Evolutionary conservation across 2,329 filamentous ascomycete genomes (phyloP).

Genomic region (Calonectria ilicicola): DNA sequence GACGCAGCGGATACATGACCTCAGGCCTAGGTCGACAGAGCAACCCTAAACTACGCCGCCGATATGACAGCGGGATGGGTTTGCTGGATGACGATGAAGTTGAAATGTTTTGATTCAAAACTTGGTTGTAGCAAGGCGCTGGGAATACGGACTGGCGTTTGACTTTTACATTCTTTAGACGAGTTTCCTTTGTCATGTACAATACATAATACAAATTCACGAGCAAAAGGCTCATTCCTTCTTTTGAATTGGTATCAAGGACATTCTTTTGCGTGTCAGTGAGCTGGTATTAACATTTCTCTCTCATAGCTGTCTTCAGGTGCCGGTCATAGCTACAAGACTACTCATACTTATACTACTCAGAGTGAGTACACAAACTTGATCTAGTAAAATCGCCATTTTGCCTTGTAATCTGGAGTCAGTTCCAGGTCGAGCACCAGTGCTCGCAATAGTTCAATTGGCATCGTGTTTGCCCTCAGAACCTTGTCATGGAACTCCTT

Average conservation of each 20-base stretch:
- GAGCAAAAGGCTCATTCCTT: background rate
- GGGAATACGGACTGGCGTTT: constrained; percentile 26
- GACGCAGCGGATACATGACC: constrained; percentile 32
- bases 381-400: constrained; percentile 60
- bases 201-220: constrained; percentile 12
- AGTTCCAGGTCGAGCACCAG: constrained; percentile 57
- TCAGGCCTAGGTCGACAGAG: constrained; percentile 44
- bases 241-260: too few species aligned
- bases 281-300: too few species aligned
- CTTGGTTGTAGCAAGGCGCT: background rate
- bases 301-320: too few species aligned
- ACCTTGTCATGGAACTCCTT: constrained; percentile 68
- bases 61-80: constrained; percentile 67
- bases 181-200: constrained; percentile 28
- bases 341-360: too few species aligned
- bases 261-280: too few species aligned
- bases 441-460: constrained; percentile 65
- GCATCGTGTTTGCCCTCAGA: constrained; percentile 64
- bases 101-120: constrained; percentile 41
- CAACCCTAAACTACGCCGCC: constrained; percentile 56
- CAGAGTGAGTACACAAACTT: background rate
- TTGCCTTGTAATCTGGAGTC: constrained; percentile 55
- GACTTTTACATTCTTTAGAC: constrained; percentile 22
- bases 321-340: too few species aligned
- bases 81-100: constrained; percentile 66